These are phyloP conservation scores for Trichoderma parareesei DNA, from an alignment of 495 filamentous ascomycete genomes.

Conservation along the genomic window DNA sequence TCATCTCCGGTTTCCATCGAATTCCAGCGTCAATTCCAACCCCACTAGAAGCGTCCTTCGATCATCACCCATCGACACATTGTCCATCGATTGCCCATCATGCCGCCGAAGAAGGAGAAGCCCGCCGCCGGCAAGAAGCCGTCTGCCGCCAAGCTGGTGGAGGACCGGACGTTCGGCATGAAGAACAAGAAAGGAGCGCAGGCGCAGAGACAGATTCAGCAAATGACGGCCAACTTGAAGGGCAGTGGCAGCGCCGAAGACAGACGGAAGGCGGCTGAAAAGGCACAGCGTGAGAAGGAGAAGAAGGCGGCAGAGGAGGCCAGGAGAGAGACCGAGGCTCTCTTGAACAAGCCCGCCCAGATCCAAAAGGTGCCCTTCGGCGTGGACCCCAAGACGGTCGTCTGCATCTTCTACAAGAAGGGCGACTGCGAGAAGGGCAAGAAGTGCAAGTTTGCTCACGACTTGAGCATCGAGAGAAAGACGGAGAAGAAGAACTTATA, in stretches of 20 bases:
- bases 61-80: background rate
- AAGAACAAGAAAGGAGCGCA: conserved; percentile 97
- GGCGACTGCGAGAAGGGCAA: conserved; percentile 94
- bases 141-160: conserved; percentile 57
- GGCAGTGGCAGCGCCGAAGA: conserved; percentile 69
- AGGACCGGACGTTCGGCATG: conserved; percentile 99
- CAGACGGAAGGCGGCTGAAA: conserved; percentile 86
- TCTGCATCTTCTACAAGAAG: conserved; percentile 94
- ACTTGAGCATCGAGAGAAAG: conserved; percentile 82
- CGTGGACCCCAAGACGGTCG: conserved; percentile 96
- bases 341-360: conserved; percentile 91
- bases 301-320: conserved; percentile 72
- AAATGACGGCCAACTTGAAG: conserved; percentile 62
- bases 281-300: conserved; percentile 72
- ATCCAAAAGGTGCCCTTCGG: conserved; percentile 95
- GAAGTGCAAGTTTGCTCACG: conserved; percentile 97
- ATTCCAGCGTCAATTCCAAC: background rate
- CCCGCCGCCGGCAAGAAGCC: conserved; percentile 58
- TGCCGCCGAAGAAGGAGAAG: conserved; percentile 84
- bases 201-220: conserved; percentile 82
- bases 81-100: conserved; percentile 37
- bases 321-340: conserved; percentile 66
- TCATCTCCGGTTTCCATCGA: background rate
- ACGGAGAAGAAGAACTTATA: conserved; percentile 87
- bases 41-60: background rate